Percentiles rank a stretch among this genome's conserved stretches.
Conservation (phyloP, 2,329 filamentous ascomycete species). For the Alternaria angustiovoidea region DNA sequence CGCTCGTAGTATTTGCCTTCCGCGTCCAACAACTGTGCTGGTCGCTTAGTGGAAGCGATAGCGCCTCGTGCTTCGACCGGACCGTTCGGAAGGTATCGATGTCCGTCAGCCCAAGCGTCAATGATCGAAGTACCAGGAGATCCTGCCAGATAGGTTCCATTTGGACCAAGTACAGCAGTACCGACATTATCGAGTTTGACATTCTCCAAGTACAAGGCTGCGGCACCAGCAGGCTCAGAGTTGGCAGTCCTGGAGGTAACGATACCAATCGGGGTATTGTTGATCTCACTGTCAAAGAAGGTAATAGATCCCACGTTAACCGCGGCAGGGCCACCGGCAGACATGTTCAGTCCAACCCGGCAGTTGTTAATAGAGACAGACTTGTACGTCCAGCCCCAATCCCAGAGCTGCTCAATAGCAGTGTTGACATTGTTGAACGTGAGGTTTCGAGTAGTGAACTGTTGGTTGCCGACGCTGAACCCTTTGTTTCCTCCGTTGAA, state of each 20-base stretch:
- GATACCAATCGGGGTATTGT: constrained; percentile 60
- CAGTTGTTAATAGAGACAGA: constrained; percentile 62
- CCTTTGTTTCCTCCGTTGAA: constrained; percentile 56
- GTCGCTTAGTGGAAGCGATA: constrained; percentile 55
- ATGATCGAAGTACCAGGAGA: constrained; percentile 31
- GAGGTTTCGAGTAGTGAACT: constrained; percentile 66
- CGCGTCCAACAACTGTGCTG: constrained; percentile 52
- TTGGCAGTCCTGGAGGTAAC: constrained; percentile 55
- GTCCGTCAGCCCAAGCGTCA: constrained; percentile 45
- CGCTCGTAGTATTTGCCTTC: constrained; percentile 59
- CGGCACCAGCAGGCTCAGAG: constrained; percentile 55
- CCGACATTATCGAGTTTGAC: constrained; percentile 64
- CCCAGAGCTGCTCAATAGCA: constrained; percentile 65
- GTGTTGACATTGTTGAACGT: constrained; percentile 61
- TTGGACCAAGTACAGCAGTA: constrained; percentile 32
- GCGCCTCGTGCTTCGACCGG: constrained; percentile 55
- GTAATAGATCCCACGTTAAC: constrained; percentile 64
- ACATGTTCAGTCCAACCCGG: constrained; percentile 61
- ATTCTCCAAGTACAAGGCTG: constrained; percentile 65
- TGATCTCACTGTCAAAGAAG: constrained; percentile 65
- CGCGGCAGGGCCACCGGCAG: constrained; percentile 38
- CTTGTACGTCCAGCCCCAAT: constrained; percentile 67
- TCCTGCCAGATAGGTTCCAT: constrained; percentile 37
- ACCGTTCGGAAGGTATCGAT: constrained; percentile 46
- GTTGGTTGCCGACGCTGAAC: constrained; percentile 56